Percentiles rank a stretch among this genome's conserved stretches.
Evolutionary conservation across 257 asterid genomes (phyloP).

Genomic region (Solanum paucissectum): DNA sequence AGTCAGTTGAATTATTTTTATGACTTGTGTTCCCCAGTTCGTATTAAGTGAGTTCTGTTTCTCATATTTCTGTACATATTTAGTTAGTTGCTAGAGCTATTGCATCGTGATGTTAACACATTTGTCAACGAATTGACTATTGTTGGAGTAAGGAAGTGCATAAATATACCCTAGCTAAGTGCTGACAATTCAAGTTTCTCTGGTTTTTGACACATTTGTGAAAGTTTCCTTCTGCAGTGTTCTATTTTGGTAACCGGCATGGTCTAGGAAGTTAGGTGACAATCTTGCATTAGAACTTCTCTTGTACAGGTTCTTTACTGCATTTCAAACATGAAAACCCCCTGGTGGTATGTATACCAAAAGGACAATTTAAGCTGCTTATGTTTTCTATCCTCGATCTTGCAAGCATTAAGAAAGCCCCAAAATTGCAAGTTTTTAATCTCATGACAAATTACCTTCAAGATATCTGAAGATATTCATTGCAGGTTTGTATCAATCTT

Average conservation of each 20-base stretch:
- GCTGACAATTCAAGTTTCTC: background rate
- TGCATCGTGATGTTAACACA: background rate
- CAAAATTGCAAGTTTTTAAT: background rate
- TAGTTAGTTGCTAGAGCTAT: background rate
- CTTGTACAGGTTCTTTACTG: background rate
- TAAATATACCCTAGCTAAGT: background rate
- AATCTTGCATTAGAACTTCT: background rate
- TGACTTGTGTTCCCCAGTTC: background rate
- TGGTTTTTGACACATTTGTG: background rate
- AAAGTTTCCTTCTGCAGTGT: background rate
- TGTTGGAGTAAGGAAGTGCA: background rate
- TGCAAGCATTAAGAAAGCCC: background rate
- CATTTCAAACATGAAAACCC: background rate
- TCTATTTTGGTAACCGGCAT: background rate
- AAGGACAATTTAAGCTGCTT: background rate
- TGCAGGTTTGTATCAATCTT: conserved; percentile 71
- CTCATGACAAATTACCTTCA: background rate
- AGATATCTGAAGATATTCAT: background rate
- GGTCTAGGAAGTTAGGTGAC: background rate
- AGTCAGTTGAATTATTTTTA: background rate
- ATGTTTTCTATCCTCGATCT: background rate
- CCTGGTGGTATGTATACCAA: background rate
- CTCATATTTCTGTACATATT: background rate
- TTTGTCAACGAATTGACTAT: background rate
- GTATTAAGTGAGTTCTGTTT: background rate